Evolutionary conservation across 2,329 filamentous ascomycete species (phyloP).

Genomic region (Ceratocystis destructans): DNA sequence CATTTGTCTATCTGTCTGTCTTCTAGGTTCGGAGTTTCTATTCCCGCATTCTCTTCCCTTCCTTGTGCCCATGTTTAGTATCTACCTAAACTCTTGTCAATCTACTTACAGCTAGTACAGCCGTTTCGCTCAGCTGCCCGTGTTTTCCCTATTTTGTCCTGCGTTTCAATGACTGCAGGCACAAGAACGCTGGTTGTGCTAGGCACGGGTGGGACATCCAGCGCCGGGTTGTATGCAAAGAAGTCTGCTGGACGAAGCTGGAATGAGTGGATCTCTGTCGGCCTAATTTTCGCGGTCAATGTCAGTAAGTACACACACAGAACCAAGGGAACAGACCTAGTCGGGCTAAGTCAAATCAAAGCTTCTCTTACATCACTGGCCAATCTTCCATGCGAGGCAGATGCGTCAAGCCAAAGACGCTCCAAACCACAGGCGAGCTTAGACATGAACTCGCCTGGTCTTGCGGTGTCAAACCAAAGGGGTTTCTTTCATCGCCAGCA

Average conservation of each 20-base stretch:
- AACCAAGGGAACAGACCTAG: constrained; percentile 16
- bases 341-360: not conserved
- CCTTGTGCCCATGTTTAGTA: not conserved
- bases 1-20: not conserved
- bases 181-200: constrained; percentile 31
- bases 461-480: constrained; percentile 9
- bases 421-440: constrained; percentile 32
- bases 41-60: not conserved
- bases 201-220: constrained; percentile 31
- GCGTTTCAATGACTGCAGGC: constrained; percentile 19
- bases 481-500: not conserved
- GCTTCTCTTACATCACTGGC: constrained; percentile 36
- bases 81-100: too few relatives aligned
- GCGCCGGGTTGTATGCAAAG: constrained; percentile 34
- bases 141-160: not conserved
- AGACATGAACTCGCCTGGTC: constrained; percentile 15
- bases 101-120: not conserved
- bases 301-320: not conserved
- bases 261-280: constrained; percentile 35
- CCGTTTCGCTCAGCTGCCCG: not conserved
- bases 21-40: not conserved
- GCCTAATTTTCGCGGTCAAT: constrained; percentile 26
- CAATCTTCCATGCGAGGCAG: constrained; percentile 37
- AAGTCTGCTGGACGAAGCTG: constrained; percentile 35
- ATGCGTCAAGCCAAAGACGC: constrained; percentile 36